Evolutionary conservation across 306 rosid genomes (phyloP).

Genomic region (Gastrolobium bilobum): DNA sequence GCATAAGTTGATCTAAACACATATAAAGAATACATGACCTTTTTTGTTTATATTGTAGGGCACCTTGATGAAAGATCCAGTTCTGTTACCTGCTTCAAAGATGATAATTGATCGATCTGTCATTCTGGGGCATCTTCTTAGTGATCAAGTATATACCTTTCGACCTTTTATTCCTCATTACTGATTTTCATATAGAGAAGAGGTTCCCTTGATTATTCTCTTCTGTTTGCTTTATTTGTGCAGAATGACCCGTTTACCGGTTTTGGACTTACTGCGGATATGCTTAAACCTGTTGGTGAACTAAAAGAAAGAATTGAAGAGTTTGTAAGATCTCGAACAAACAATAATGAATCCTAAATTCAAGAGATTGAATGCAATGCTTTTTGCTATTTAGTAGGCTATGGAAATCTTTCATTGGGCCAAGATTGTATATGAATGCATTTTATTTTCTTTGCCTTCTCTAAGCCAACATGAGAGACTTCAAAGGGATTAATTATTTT

Average conservation of each 20-base stretch:
- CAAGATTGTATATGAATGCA: too few species aligned
- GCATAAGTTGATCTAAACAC: neutral
- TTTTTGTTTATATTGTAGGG: conserved; percentile 61
- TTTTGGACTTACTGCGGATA: conserved; percentile 85
- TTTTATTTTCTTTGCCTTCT: too few species aligned
- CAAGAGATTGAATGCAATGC: too few species aligned
- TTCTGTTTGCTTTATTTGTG: conserved; percentile 44
- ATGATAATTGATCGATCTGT: conserved; percentile 89
- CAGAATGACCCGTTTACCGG: conserved; percentile 98
- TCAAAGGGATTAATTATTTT: too few species aligned
- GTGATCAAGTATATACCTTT: conserved; percentile 70
- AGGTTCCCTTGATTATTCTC: conserved; percentile 7
- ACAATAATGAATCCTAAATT: too few species aligned
- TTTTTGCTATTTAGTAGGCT: too few species aligned
- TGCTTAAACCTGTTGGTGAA: conserved; percentile 82
- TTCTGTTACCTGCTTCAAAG: conserved; percentile 95
- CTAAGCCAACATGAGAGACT: too few species aligned
- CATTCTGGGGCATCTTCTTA: conserved; percentile 98
- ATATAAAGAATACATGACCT: neutral
- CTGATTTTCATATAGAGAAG: neutral
- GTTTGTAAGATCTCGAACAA: conserved; percentile 78
- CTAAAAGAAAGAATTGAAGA: conserved; percentile 82
- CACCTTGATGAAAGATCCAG: conserved; percentile 99
- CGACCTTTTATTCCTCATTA: conserved; percentile 9
- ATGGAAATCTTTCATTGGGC: too few species aligned